phyloP scores from a whole-genome alignment of 2,329 filamentous ascomycete species.

The Pseudogymnoascus sp. region DNA sequence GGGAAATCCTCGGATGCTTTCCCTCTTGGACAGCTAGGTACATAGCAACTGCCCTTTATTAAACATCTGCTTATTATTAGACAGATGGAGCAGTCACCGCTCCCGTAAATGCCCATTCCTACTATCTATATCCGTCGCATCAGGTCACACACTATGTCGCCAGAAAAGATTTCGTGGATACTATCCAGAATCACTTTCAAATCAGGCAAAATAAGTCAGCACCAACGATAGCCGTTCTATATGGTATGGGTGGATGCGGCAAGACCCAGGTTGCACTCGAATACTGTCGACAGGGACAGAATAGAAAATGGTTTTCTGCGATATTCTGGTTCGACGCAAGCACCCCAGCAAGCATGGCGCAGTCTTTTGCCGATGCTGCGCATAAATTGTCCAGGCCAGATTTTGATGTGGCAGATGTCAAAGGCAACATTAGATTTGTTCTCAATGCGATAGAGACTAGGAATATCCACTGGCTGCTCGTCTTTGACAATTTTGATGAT shows the following conservation, averaged over 20 bases:
- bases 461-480: conserved; percentile 11
- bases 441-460: background rate
- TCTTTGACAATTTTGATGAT: conserved; percentile 18
- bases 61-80: background rate
- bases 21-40: conserved; percentile 4
- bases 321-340: conserved; percentile 23
- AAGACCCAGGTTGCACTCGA: conserved; percentile 25
- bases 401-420: background rate
- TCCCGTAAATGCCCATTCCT: background rate
- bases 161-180: background rate
- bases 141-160: conserved; percentile 13
- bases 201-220: background rate
- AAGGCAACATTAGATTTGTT: background rate
- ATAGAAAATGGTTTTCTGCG: conserved; percentile 12
- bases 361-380: conserved; percentile 17
- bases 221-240: conserved; percentile 18
- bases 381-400: background rate
- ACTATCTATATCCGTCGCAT: conserved; percentile 14
- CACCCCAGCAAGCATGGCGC: conserved; percentile 15
- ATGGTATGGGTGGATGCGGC: conserved; percentile 23
- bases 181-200: background rate
- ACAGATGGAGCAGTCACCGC: conserved; percentile 15
- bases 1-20: conserved; percentile 1
- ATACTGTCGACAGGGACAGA: conserved; percentile 16
- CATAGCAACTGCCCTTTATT: background rate